These are phyloP conservation scores for Posidonia oceanica DNA, from an alignment of 116 monocot species.

Conservation along the genomic window DNA sequence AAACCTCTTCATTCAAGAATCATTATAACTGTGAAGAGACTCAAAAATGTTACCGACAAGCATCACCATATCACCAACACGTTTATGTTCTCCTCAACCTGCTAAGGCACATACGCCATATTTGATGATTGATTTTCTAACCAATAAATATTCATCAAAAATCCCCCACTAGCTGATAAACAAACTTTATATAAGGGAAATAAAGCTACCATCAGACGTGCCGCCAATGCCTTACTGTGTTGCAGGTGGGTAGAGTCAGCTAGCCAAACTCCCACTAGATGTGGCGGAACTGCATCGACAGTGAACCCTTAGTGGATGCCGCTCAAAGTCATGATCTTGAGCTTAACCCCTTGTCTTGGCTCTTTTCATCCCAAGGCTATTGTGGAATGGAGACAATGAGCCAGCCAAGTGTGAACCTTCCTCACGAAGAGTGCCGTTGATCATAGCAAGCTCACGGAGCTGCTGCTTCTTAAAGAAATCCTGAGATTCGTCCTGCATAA, in stretches of 20 bases:
- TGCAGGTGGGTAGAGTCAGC: too few relatives aligned
- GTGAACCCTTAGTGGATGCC: not conserved
- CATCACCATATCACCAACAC: too few relatives aligned
- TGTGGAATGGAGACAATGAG: conserved; percentile 54
- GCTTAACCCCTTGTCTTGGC: conserved; percentile 58
- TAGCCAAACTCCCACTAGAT: not conserved
- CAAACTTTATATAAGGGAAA: not conserved
- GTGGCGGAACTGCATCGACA: not conserved
- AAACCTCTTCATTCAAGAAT: too few relatives aligned
- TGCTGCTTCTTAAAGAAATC: conserved; percentile 88
- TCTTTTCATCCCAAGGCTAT: conserved; percentile 71
- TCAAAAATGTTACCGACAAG: too few relatives aligned
- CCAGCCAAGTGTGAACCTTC: conserved; percentile 43
- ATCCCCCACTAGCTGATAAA: not conserved
- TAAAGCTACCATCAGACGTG: not conserved
- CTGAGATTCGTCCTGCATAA: conserved; percentile 63
- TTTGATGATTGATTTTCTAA: too few relatives aligned
- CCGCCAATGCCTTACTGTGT: too few relatives aligned
- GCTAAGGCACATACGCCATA: not conserved
- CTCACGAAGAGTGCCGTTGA: conserved; percentile 58
- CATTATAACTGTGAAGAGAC: too few relatives aligned
- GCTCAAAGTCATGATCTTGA: too few relatives aligned
- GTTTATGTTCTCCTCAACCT: too few relatives aligned
- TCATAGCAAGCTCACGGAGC: conserved; percentile 71
- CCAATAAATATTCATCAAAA: too few relatives aligned